Evolutionary conservation across 2,329 filamentous ascomycete genomes (phyloP), one percentile per base, ranked within the genome.

Genomic region (Xylaria sp.): DNA sequence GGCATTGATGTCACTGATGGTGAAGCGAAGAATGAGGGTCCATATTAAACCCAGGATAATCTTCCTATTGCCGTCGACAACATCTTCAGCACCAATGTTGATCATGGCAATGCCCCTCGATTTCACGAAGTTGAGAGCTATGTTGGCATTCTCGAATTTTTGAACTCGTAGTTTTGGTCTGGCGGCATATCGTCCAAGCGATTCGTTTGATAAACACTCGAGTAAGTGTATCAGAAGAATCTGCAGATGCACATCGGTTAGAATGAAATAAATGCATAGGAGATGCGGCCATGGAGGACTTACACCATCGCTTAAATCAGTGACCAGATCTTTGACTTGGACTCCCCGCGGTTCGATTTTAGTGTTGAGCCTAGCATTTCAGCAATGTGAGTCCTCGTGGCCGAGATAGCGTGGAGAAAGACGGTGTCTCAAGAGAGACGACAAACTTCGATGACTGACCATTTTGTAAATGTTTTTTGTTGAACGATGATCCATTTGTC

Each of bases 381-480:
- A 71, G 42, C 25, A 42, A 51, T 65, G 66, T 76, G 39, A 76
- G 73, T 65, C 7, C 22, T 60, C 20, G 51, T 39, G 44, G 45
- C 13, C 50, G n/a, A 54, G n/a, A 47, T 42, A 20, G 7, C 2
- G 57, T 33, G 10, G 49, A 25, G 54, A 66, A 65, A 67, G 63
- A 73, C 66, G 68, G 61, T 67, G 65, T 71, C 69, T 73, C 66
- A 55, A 58, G 20, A 45, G 49, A 38, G 56, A 38, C 17, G 51
- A 33, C 20, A 42, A 20, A 60, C 27, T 51, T 50, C 25, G 38
- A 36, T 27, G 67, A 77, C 82, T 75, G 76, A 92, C 91, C 96
- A 99, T 92, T 98, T 99, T 66, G 94, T 97, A 81, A 99, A 99
- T 31, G 96, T 99, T 87, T 98, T 99, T 81, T 98, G 92, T 84